Percentiles rank a stretch among this genome's conserved stretches.
Evolutionary conservation across 148 eudicot genomes (phyloP).

Genomic region (Chenopodium suecicum): DNA sequence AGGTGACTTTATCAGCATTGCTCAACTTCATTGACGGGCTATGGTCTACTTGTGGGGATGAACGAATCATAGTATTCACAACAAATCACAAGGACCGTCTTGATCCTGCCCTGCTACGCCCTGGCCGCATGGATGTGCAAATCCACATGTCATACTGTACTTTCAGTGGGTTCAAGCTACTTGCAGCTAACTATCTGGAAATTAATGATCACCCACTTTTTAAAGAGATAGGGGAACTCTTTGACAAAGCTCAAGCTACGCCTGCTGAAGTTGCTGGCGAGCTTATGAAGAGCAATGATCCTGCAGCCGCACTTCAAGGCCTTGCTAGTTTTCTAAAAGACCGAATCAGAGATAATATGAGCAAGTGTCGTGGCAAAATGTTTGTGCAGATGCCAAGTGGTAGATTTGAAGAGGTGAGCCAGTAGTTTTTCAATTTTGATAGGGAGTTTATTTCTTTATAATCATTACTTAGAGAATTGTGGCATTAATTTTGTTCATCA

Average conservation of each 20-base stretch:
- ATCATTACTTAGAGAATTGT: neutral
- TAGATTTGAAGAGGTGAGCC: too few relatives aligned
- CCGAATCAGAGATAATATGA: neutral
- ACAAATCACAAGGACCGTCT: conserved; percentile 71
- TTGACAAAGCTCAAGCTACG: conserved; percentile 26
- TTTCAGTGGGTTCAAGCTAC: conserved; percentile 48
- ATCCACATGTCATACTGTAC: conserved; percentile 76
- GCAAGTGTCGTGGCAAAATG: too few relatives aligned
- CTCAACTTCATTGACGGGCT: conserved; percentile 68
- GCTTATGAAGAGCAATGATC: conserved; percentile 40
- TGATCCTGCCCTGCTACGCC: conserved; percentile 65
- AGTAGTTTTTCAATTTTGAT: neutral
- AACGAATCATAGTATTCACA: conserved; percentile 66
- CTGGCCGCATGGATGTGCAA: conserved; percentile 81
- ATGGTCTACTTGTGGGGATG: conserved; percentile 88
- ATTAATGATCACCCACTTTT: conserved; percentile 39
- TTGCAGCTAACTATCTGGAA: conserved; percentile 55
- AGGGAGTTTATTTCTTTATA: neutral
- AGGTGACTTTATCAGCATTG: conserved; percentile 65
- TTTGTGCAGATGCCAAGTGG: too few relatives aligned
- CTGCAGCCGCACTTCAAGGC: conserved; percentile 20
- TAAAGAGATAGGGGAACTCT: conserved; percentile 22
- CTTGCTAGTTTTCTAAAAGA: conserved; percentile 13
- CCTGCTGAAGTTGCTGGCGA: conserved; percentile 44
- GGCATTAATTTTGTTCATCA: neutral